Conservation (phyloP, 257 asterid species). For the Penstemon barbatus region DNA sequence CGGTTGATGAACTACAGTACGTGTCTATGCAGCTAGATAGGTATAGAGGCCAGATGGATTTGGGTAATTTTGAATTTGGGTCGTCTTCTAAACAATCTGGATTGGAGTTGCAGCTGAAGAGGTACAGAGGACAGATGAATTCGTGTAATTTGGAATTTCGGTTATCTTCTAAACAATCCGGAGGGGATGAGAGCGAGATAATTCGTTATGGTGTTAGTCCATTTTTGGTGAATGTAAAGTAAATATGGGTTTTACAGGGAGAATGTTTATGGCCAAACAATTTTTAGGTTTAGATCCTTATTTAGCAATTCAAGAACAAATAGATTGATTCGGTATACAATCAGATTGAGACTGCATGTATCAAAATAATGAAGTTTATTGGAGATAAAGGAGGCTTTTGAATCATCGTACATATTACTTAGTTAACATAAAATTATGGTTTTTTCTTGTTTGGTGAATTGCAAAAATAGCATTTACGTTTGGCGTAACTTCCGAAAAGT, state of each 20-base stretch:
- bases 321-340: constrained; percentile 16
- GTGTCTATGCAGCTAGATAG: constrained; percentile 32
- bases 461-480: too few species aligned
- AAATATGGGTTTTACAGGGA: constrained; percentile 8
- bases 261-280: neutral
- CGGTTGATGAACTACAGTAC: constrained; percentile 33
- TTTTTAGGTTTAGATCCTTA: constrained; percentile 21
- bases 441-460: too few species aligned
- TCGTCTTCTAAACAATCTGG: neutral
- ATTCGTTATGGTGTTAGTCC: neutral
- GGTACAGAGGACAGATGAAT: constrained; percentile 26
- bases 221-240: constrained; percentile 4
- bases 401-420: constrained; percentile 39
- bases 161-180: neutral
- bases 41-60: constrained; percentile 25
- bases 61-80: neutral
- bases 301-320: constrained; percentile 28
- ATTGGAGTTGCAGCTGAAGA: constrained; percentile 26
- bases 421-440: too few species aligned
- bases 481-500: too few species aligned
- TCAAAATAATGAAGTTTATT: constrained; percentile 23
- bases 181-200: too few species aligned
- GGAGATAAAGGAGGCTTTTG: constrained; percentile 36
- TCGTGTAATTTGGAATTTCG: neutral
- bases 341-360: constrained; percentile 16